These are phyloP conservation scores for Ceratopteris richardii DNA, from an alignment of 75 land plant genomes.

Conservation along the genomic window DNA sequence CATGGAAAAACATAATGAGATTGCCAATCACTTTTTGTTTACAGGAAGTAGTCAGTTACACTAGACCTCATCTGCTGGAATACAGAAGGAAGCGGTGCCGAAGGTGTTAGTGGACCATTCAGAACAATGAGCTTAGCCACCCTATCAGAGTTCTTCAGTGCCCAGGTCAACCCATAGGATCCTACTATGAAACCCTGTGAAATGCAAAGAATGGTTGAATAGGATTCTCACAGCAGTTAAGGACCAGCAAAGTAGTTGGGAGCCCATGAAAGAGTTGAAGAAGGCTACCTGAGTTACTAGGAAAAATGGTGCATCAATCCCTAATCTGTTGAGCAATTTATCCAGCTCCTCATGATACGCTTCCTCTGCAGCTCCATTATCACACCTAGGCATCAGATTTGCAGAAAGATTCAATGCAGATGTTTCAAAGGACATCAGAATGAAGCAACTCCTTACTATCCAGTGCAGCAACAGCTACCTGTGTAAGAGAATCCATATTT, in stretches of 20 bases:
- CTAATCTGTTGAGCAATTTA: constrained; percentile 54
- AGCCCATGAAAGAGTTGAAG: too few species aligned
- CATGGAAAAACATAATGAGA: too few species aligned
- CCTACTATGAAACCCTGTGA: constrained; percentile 89
- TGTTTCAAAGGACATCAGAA: not conserved
- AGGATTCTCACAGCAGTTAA: too few species aligned
- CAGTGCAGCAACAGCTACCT: constrained; percentile 28
- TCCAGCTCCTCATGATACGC: constrained; percentile 85
- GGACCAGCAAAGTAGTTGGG: too few species aligned
- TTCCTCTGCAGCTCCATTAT: constrained; percentile 59
- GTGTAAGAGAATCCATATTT: constrained; percentile 84
- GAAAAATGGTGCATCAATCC: constrained; percentile 61
- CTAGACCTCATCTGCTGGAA: constrained; percentile 85
- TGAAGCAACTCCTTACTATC: not conserved
- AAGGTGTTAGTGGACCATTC: constrained; percentile 72
- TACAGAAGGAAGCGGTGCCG: constrained; percentile 75
- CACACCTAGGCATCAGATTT: constrained; percentile 17
- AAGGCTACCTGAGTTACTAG: constrained; percentile 72
- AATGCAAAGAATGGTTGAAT: too few species aligned
- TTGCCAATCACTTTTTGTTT: too few species aligned
- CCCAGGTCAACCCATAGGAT: constrained; percentile 97
- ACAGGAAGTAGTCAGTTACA: too few species aligned
- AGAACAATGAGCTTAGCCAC: constrained; percentile 65
- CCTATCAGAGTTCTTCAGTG: constrained; percentile 69
- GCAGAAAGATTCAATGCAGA: constrained; percentile 3